Evolutionary conservation across 768 basidiomycete genomes (phyloP).

Genomic region (Boletellus ananas): DNA sequence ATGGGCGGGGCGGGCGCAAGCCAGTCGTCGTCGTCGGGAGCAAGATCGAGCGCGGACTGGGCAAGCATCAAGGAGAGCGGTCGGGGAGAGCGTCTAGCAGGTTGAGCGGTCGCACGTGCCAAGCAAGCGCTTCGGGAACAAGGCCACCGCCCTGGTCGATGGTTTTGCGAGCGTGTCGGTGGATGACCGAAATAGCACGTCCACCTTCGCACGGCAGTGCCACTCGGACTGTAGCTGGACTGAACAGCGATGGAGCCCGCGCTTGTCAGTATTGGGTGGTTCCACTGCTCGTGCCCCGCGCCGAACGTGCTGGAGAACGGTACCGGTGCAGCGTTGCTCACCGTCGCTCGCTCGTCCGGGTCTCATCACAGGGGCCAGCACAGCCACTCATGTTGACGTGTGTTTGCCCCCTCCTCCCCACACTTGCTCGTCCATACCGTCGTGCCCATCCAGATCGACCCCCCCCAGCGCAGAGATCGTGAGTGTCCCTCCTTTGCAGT

Average conservation of each 20-base stretch:
- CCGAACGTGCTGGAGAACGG: neutral
- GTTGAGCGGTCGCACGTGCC: neutral
- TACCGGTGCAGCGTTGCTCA: neutral
- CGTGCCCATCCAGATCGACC: conserved; percentile 31
- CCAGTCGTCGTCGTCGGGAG: conserved; percentile 74
- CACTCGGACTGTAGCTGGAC: neutral
- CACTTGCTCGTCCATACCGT: neutral
- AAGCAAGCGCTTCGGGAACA: neutral
- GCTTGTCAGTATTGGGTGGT: neutral
- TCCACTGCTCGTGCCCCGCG: neutral
- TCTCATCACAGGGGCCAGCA: neutral
- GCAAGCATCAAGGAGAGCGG: conserved; percentile 47
- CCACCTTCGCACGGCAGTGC: conserved; percentile 14
- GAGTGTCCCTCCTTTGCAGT: conserved; percentile 34
- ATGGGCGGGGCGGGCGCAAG: conserved; percentile 45
- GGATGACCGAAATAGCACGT: neutral
- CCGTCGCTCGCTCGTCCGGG: too few relatives aligned
- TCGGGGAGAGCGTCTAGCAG: neutral
- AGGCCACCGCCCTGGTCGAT: neutral
- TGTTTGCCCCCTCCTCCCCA: conserved; percentile 20
- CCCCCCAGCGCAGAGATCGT: conserved; percentile 53
- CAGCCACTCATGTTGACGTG: conserved; percentile 25
- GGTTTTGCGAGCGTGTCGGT: conserved; percentile 1
- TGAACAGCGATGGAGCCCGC: neutral
- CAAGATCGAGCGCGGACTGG: conserved; percentile 53